phyloP scores from a whole-genome alignment of 176 grass and related monocot species.

The Zea luxurians region DNA sequence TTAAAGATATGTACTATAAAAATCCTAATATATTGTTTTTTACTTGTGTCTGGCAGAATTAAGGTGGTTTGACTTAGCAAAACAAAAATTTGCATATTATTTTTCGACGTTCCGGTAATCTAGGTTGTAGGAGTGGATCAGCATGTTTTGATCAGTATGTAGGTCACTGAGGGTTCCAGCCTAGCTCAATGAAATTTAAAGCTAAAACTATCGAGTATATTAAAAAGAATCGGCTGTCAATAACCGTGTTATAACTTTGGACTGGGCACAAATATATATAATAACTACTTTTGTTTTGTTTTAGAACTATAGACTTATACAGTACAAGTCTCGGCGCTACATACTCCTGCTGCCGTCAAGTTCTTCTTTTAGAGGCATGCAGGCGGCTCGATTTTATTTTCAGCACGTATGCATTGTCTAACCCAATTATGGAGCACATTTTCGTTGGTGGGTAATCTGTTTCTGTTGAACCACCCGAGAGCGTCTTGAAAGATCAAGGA shows the following conservation, averaged over 20 bases:
- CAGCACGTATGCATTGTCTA: not conserved
- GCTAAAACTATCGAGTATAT: not conserved
- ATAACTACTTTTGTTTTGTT: not conserved
- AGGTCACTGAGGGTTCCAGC: not conserved
- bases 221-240: not conserved
- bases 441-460: conserved; percentile 17
- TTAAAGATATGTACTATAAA: too few relatives aligned
- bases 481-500: not conserved
- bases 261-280: not conserved
- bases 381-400: not conserved
- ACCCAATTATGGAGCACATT: not conserved
- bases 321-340: not conserved
- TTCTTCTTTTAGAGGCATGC: not conserved
- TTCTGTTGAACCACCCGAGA: conserved; percentile 33
- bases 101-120: too few relatives aligned
- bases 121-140: not conserved
- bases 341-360: too few relatives aligned
- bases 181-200: not conserved
- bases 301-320: not conserved
- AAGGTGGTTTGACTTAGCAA: not conserved
- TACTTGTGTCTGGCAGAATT: not conserved
- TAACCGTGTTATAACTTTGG: not conserved
- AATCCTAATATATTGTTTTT: not conserved
- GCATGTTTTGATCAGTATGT: too few relatives aligned
- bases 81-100: not conserved